Evolutionary conservation across 129 eudicot genomes (phyloP), one percentile per base, ranked within the genome.

Genomic region (Tagetes patula): DNA sequence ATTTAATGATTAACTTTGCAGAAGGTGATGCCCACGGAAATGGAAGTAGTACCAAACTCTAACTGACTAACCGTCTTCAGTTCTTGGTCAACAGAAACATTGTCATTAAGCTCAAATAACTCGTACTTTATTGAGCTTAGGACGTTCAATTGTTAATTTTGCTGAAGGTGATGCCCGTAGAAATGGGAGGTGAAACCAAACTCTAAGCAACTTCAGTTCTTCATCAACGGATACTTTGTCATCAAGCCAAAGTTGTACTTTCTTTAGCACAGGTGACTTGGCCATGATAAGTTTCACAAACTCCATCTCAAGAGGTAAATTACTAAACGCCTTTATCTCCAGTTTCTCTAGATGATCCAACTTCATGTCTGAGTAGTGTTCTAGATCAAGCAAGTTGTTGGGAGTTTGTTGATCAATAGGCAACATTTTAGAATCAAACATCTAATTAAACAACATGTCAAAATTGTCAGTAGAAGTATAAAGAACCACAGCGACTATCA

Each of bases 261-360:
- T 64, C 79, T 52, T 43, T 10, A 75, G 71, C 37, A 64, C 41
- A 20, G 79, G 79, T 52, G 79, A 65, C 53, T 75, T 75, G 0
- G 53, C 72, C 72, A 75, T 66, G 54, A 75, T 9, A 42, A 75
- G 66, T 47, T 75, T 65, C 54, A 75, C 55, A 66, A 75, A 54
- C 10, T 41, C 73, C 66, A 65, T 34, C 43, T 32, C 73, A 12
- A 11, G 67, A 4, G 20, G 37, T 5, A 5, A 4, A 48, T 69
- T 47, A 32, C 32, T 3, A 3, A 41, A 42, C 37, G 0, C 12
- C 67, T 10, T 3, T 2, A 75, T 75, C 39, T 54, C 46, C 45
- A 75, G 6, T n/a, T 11, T 30, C 32, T 59, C 2, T 33, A 75
- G 74, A 53, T 67, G 73, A 75, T 43, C 74, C 27, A 67, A 43